Base-by-base conservation (phyloP, 352 stramenopile species). In the Globisporangium yorkense region DNA sequence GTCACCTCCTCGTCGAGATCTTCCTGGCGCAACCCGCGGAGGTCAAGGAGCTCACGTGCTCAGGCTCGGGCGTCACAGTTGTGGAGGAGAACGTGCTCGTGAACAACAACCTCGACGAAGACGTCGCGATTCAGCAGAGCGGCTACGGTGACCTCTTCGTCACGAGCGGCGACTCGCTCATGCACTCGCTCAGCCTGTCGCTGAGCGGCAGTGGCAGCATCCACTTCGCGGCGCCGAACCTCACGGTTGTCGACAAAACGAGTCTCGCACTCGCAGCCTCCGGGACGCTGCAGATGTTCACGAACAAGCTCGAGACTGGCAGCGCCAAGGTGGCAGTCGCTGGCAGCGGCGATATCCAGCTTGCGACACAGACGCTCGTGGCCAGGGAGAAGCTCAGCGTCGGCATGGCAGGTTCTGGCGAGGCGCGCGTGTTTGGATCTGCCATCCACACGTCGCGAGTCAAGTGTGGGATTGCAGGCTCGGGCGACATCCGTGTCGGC, bases 1-100 rank as follows among this genome's bases (percentile, higher is more conserved):
- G 59, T 0, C 62, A 71, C 24, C 41, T 74, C 16, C 61, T 74
- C n/a, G 66, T 57, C 2, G 67, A 74, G 47, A 65, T 74, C 21
- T 66, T 60, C 43, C 53, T 74, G 35, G 60, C 67, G 0, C 20
- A 59, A 6, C 55, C 59, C n/a, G 33, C 46, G 10, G 50, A 57
- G 7, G 35, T 74, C 46, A 58, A 40, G 33, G 40, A 56, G 7
- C 20, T 74, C 6, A 40, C 35, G 0, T 37, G 46, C 20, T 39
- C 46, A 1, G 60, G 63, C 33, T 54, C 31, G 2, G 60, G 59
- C 7, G 57, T 62, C 8, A 40, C 70, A 12, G 63, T 74, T 16
- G 44, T 74, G 27, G 59, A 66, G n/a, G 67, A 74, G 33, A 58
- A 59, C 29, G 63, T 74, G 35, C 50, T 74, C 15, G 48, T 58